These are phyloP conservation scores for Penicillium coffeae DNA, from an alignment of 495 filamentous ascomycete genomes.

Conservation along the genomic window DNA sequence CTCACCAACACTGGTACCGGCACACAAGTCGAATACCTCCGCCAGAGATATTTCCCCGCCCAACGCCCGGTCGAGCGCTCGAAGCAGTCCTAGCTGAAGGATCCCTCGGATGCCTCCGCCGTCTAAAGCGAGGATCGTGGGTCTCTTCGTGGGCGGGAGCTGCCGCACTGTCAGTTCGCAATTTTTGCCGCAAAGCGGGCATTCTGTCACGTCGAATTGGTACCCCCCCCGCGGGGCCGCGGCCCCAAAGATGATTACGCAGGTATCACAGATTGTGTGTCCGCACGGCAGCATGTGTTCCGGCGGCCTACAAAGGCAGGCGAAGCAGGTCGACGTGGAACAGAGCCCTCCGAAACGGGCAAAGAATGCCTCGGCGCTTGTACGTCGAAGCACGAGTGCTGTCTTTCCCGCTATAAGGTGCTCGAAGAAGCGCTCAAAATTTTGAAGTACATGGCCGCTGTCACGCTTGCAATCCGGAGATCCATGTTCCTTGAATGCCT, in stretches of 20 bases:
- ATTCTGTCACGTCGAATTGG: constrained; percentile 19
- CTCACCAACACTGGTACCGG: constrained; percentile 49
- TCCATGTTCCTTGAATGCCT: not conserved
- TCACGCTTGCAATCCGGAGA: not conserved
- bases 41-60: constrained; percentile 36
- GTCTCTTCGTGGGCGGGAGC: constrained; percentile 41
- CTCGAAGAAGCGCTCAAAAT: not conserved
- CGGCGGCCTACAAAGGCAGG: constrained; percentile 22
- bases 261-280: constrained; percentile 32
- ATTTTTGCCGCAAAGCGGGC: constrained; percentile 31
- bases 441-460: not conserved
- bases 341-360: constrained; percentile 2
- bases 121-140: constrained; percentile 54
- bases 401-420: not conserved
- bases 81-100: constrained; percentile 43
- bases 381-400: not conserved
- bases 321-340: constrained; percentile 21
- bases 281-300: constrained; percentile 30
- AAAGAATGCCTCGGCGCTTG: not conserved
- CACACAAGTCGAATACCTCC: constrained; percentile 48
- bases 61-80: constrained; percentile 36
- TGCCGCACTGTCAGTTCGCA: constrained; percentile 22
- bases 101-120: constrained; percentile 53
- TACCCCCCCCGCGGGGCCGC: constrained; percentile 7
- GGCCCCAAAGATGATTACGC: constrained; percentile 21